Evolutionary conservation across 2,329 filamentous ascomycete species (phyloP), one percentile per base, ranked within the genome.

Genomic region (Ophiostoma tasmaniense): DNA sequence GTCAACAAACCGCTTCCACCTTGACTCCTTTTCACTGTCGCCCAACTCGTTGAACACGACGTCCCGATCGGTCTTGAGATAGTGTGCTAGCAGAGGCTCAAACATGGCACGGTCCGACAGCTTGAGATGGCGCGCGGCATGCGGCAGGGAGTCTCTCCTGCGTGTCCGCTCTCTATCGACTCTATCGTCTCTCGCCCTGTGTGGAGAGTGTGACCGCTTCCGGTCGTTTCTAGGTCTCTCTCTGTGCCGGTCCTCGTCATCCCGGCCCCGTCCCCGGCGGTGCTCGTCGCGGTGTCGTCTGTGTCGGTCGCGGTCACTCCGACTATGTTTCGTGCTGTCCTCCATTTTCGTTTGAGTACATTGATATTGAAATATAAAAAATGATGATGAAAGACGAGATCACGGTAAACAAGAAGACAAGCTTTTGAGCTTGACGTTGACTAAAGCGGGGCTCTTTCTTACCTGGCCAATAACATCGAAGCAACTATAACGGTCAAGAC

Each of bases 1-100:
- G 3, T 85, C 83, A 14, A 94, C 78, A 75, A 98, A 99, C 76
- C 92, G 94, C 83, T 97, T 97, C 93, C 94, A 99, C 68, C 94
- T 83, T 1, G 93, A 93, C 72, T 84, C 89, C 0, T 88, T 79
- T 76, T 97, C 93, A n/a, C 85, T 84, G 72, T 92, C 89, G 13
- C 22, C 17, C 35, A 65, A 22, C 22, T 17, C 37, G 3, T 10
- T 14, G 6, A 65, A 14, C 2, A 22, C 35, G 20, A 65, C 4
- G 1, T 25, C 14, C 37, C 25, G 22, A 7, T 65, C 64, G 14
- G 35, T 42, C 37, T 1, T 2, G n/a, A 65, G 64, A 22, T 65
- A 65, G 37, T 42, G 35, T 13, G 64, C 25, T 22, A 65, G 22
- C 37, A 65, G 64, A 14, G 64, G 37, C 35, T 13, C n/a, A 45